These are phyloP conservation scores for Erodium chrysanthum DNA, from an alignment of 441 rosid genomes.

Conservation along the genomic window DNA sequence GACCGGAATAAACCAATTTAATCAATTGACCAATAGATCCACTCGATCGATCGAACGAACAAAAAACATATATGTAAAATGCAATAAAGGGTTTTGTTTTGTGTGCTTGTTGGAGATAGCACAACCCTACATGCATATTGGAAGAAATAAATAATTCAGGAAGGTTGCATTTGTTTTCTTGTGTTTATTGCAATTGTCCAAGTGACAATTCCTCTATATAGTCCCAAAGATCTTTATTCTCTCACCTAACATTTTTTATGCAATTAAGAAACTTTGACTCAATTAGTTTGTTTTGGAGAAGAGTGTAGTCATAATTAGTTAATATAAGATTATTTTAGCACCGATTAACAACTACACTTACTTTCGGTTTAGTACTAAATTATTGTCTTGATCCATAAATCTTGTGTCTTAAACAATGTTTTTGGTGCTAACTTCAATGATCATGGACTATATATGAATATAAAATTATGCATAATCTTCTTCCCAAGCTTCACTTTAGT, in stretches of 20 bases:
- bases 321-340: background rate
- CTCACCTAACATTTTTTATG: background rate
- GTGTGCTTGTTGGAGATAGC: slow-evolving; percentile 13
- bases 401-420: too few species aligned
- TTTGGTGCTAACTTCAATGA: background rate
- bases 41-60: too few species aligned
- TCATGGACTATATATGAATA: background rate
- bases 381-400: background rate
- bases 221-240: background rate
- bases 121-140: slow-evolving; percentile 4
- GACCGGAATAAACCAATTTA: too few species aligned
- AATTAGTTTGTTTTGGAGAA: background rate
- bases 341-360: background rate
- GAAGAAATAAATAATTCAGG: background rate
- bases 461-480: too few species aligned
- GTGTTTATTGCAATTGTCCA: background rate
- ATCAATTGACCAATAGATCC: too few species aligned
- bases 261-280: background rate
- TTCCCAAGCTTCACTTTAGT: too few species aligned
- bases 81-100: too few species aligned
- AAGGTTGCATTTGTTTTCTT: background rate
- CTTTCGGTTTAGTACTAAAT: background rate
- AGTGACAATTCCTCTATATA: background rate
- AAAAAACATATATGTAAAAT: too few species aligned
- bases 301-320: background rate